These are phyloP conservation scores for Puccinia polysora DNA, from an alignment of 1,284 basidiomycete genomes.

Conservation along the genomic window DNA sequence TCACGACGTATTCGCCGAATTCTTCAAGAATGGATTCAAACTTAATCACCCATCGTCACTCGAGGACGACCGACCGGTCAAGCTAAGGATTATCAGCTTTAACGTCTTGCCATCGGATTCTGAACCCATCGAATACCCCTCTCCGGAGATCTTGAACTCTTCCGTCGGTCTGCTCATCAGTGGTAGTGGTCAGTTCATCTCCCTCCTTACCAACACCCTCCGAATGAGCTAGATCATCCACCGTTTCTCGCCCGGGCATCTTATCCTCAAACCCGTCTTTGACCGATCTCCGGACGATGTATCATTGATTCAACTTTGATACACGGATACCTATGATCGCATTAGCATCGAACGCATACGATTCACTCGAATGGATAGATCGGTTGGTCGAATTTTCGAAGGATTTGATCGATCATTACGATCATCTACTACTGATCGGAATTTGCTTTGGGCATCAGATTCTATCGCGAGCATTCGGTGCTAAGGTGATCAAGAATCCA, in stretches of 20 bases:
- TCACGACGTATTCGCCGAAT: constrained; percentile 12
- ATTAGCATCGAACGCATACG: constrained; percentile 22
- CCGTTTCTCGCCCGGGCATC: neutral
- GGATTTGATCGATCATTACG: neutral
- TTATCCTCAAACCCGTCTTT: neutral
- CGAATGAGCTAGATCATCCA: neutral
- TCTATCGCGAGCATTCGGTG: constrained; percentile 9
- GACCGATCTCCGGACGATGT: no score
- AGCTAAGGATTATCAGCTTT: constrained; percentile 3
- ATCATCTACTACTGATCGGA: constrained; percentile 15
- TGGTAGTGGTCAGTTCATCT: constrained; percentile 26
- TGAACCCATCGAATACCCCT: constrained; percentile 18
- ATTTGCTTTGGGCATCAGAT: constrained; percentile 40
- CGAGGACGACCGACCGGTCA: neutral
- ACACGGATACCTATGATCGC: no score
- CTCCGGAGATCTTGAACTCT: neutral
- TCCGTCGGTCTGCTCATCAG: constrained; percentile 11
- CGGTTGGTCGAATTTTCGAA: constrained; percentile 3
- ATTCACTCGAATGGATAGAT: constrained; percentile 17
- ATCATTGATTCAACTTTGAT: no score
- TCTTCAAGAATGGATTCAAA: constrained; percentile 21
- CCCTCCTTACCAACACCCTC: no score
- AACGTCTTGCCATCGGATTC: neutral
- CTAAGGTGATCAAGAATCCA: constrained; percentile 2
- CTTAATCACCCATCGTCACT: neutral